Evolutionary conservation across 768 basidiomycete genomes (phyloP), one percentile per base, ranked within the genome.

Genomic region (Tubosaeta brunneosetosa): DNA sequence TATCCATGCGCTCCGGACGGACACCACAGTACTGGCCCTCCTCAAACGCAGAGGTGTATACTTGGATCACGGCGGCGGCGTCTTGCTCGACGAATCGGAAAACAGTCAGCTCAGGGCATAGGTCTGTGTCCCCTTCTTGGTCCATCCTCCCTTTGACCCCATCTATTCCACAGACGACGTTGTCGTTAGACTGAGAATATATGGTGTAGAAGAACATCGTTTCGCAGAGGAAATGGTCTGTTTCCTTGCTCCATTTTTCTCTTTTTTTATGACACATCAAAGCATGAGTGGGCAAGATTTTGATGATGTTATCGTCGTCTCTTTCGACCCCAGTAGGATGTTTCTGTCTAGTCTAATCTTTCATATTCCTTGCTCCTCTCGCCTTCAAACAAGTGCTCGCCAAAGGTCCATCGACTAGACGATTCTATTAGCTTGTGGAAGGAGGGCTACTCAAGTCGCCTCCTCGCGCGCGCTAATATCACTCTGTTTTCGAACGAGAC

Each of bases 401-500:
- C 72, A 5, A 73, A 72, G 42, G 72, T 87, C 2, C 91, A 90
- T 61, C 74, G 87, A 22, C 71, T 90, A 38, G 86, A 90, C 64
- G 88, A 91, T 61, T 86, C 86, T n/a, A 66, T 90, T 13, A 68
- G 70, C 41, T 73, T 91, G 0, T 91, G 87, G 87, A 80, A 79
- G 53, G 78, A 83, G 38, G 76, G 90, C 16, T 90, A 88, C 63
- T 58, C 73, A 7, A 88, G 82, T 49, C 74, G 74, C 57, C 74
- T 90, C 2, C 74, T 90, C 1, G 71, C 77, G 11, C 73, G 77
- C 45, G 77, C 84, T 16, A 81, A 80, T 53, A 71, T 90, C n/a
- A 82, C 89, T 29, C 68, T 90, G 12, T 90, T 91, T 69, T 73
- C 89, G 53, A 91, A 91, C 63, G 90, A 90, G 79, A 88, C 71